Percentiles rank a stretch among this genome's conserved stretches.
phyloP scores from a whole-genome alignment of 768 basidiomycete species.

The Tulasnella sp. region DNA sequence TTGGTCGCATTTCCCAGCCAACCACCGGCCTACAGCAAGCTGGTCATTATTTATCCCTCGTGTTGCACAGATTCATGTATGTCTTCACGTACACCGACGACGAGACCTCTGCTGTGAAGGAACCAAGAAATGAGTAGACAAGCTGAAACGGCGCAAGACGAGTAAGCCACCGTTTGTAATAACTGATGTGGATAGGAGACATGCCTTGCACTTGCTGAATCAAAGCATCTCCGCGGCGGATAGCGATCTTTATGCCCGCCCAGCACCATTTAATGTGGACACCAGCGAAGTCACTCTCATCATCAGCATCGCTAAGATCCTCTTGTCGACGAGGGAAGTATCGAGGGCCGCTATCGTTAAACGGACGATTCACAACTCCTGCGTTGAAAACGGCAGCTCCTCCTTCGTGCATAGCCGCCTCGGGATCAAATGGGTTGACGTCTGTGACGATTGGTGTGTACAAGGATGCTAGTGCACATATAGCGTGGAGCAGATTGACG shows the following conservation, averaged over 20 bases:
- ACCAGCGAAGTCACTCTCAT: not conserved
- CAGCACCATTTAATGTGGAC: not conserved
- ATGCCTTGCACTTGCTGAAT: constrained; percentile 6
- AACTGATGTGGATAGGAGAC: not conserved
- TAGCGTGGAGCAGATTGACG: constrained; percentile 16
- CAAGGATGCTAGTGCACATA: constrained; percentile 16
- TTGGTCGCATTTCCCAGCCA: not conserved
- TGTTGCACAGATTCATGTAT: not conserved
- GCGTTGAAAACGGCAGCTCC: not conserved
- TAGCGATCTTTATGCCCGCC: not conserved
- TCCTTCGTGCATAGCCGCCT: not conserved
- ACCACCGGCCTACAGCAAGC: not conserved
- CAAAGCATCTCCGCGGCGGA: constrained; percentile 6
- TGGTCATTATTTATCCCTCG: not conserved
- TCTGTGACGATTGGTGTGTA: constrained; percentile 12
- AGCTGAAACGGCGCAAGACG: not conserved
- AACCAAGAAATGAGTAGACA: constrained; percentile 4
- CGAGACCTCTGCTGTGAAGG: not conserved
- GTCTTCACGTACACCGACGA: not conserved
- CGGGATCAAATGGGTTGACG: not conserved
- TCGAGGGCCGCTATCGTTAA: not conserved
- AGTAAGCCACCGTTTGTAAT: not conserved
- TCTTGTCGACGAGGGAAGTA: not conserved
- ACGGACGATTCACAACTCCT: constrained; percentile 1
- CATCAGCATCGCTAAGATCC: not conserved